A percentile compares a stretch with the other conserved stretches of the same genome.
Evolutionary conservation across 73 alveolate species (phyloP).

Genomic region (Breviolum minutum): DNA sequence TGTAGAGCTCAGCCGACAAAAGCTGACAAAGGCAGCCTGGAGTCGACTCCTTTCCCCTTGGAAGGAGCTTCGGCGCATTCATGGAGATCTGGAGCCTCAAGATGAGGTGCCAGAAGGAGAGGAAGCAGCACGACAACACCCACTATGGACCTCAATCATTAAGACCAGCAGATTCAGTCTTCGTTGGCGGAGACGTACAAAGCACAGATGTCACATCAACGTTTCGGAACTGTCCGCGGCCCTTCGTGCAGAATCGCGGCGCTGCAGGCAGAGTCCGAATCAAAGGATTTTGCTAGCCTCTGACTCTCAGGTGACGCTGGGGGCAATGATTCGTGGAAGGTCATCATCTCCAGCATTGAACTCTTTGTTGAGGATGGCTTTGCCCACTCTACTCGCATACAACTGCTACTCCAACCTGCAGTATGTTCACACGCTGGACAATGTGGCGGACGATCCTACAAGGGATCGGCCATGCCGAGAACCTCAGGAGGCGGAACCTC

Average conservation of each 20-base stretch:
- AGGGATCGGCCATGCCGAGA: not conserved
- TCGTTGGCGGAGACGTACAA: not conserved
- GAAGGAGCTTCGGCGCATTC: not conserved
- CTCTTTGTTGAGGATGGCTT: not conserved
- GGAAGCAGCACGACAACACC: not conserved
- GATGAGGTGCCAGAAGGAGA: constrained; percentile 9
- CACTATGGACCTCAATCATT: not conserved
- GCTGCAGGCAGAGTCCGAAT: not conserved
- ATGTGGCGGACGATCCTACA: constrained; percentile 17
- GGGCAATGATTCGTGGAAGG: not conserved
- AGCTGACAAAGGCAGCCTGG: not conserved
- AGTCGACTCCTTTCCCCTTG: not conserved
- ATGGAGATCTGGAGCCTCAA: not conserved
- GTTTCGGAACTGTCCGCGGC: not conserved
- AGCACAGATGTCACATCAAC: not conserved
- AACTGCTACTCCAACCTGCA: not conserved
- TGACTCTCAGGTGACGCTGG: constrained; percentile 1
- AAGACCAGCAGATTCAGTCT: not conserved
- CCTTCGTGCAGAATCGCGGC: not conserved
- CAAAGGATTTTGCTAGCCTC: not conserved
- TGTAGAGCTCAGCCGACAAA: not conserved
- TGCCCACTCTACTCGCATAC: not conserved
- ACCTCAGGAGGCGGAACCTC: not conserved
- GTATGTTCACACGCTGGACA: not conserved
- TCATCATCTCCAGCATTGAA: not conserved